Base-by-base conservation (phyloP, 257 asterid species). In the Penstemon eatonii region DNA sequence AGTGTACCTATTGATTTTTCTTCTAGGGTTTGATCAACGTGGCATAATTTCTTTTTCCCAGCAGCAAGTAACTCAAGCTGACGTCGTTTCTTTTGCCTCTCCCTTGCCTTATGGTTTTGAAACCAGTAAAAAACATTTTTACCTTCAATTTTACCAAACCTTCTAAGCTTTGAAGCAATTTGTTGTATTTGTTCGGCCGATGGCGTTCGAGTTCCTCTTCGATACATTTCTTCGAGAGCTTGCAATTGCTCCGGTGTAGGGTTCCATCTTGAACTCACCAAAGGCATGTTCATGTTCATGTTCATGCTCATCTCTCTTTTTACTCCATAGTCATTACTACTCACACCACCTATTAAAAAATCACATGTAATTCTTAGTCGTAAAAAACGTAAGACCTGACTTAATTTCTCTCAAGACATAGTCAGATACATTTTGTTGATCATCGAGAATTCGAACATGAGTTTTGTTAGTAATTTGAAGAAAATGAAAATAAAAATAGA, bases 101-200 rank as follows among this genome's bases (percentile, higher is more conserved):
- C 96, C 68, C 96, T 85, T 0, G 95, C 93, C 13, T 89, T 91
- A 60, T 87, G 97, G 66, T 89, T 89, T 56, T 89, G 93, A 45
- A 89, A 89, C 96, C 95, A 91, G 72, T 89, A 91, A 54, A 91
- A 91, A 5, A 86, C 95, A 63, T 89, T 89, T 77, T 89, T 91
- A 8, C 90, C 97, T 78, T 89, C 92, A 15, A 87, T 89, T 42
- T 84, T 89, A 3, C 98, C 95, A 51, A 85, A 87, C 53, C 80
- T 80, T 36, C 89, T 73, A 8, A 91, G 84, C 66, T 82, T 87
- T 5, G 87, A 77, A 0, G 93, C 86, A 8, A 89, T 89, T 12
- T 82, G 87, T 65, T 86, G 90, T 77, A 91, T 91, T 79, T 91
- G 95, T 52, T 86, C 91, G 3, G 98, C 88, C 8, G 95, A 77